Percentiles rank a stretch among this genome's conserved stretches.
phyloP scores from a whole-genome alignment of 306 rosid genomes.

The Abrus pulchellus region DNA sequence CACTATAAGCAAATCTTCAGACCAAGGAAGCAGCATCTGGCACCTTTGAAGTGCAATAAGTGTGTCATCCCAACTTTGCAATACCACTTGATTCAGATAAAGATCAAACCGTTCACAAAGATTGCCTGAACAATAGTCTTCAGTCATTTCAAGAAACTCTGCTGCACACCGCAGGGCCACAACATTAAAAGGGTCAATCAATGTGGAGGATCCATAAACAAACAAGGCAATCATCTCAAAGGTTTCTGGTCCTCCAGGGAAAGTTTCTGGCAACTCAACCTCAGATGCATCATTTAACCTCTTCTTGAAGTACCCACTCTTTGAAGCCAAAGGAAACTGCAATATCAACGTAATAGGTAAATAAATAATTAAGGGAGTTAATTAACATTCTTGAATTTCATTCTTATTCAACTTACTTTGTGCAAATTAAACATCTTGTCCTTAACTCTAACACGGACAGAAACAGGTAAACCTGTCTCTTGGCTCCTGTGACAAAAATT shows the following conservation, averaged over 20 bases:
- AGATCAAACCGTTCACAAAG: conserved; percentile 82
- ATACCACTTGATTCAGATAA: conserved; percentile 81
- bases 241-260: conserved; percentile 88
- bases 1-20: conserved; percentile 77
- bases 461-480: conserved; percentile 87
- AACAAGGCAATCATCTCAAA: conserved; percentile 84
- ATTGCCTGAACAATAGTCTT: conserved; percentile 68
- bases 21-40: conserved; percentile 78
- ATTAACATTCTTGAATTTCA: neutral
- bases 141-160: conserved; percentile 88
- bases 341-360: conserved; percentile 14
- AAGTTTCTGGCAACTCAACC: conserved; percentile 71
- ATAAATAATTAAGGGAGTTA: neutral
- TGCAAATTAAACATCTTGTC: conserved; percentile 75
- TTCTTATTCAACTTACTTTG: conserved; percentile 56
- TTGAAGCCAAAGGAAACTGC: conserved; percentile 76
- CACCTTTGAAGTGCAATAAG: conserved; percentile 84
- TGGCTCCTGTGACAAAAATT: conserved; percentile 75
- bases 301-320: conserved; percentile 87
- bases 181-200: conserved; percentile 85
- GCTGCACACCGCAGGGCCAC: conserved; percentile 85
- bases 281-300: conserved; percentile 63
- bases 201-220: conserved; percentile 76
- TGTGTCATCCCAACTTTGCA: conserved; percentile 95
- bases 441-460: conserved; percentile 65